Evolutionary conservation across 805 yeast genomes (phyloP).

Genomic region (Candida ortonii): DNA sequence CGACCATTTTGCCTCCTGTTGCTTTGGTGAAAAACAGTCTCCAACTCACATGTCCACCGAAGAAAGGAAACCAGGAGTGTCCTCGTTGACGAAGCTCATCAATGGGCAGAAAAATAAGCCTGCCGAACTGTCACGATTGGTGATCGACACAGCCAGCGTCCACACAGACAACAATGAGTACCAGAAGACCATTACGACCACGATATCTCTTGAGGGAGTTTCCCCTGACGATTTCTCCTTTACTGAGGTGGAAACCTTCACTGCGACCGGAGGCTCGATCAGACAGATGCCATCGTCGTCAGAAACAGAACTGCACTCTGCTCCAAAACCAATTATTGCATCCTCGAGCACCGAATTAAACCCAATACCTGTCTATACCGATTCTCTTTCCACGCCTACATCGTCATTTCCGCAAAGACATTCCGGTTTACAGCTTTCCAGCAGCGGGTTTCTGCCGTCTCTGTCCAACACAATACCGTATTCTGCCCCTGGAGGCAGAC

Average conservation of each 20-base stretch:
- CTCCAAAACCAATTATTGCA: slow-evolving; percentile 12
- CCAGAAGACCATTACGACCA: slow-evolving; percentile 32
- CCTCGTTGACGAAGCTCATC: slow-evolving; percentile 35
- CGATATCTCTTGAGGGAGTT: slow-evolving; percentile 34
- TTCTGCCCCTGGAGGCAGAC: slow-evolving; percentile 65
- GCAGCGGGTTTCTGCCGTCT: slow-evolving; percentile 35
- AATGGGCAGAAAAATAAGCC: slow-evolving; percentile 27
- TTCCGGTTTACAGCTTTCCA: slow-evolving; percentile 13
- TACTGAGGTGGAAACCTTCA: slow-evolving; percentile 12
- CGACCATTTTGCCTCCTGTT: too few relatives aligned
- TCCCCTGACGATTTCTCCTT: slow-evolving; percentile 29
- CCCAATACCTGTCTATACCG: slow-evolving; percentile 3
- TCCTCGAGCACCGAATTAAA: too few relatives aligned
- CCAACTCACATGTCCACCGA: slow-evolving; percentile 14
- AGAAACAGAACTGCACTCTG: slow-evolving; percentile 5
- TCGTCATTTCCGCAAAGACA: slow-evolving; percentile 12
- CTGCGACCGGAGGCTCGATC: too few relatives aligned
- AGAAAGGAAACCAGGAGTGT: slow-evolving; percentile 25
- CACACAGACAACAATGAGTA: slow-evolving; percentile 20
- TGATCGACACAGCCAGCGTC: slow-evolving; percentile 16
- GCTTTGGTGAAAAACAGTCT: too few relatives aligned
- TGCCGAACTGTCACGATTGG: slow-evolving; percentile 17
- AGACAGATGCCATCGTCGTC: neutral
- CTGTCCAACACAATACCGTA: slow-evolving; percentile 65
- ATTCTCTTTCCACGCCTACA: slow-evolving; percentile 10